phyloP scores from a whole-genome alignment of 768 basidiomycete species.

The Rhodotorula graminis region DNA sequence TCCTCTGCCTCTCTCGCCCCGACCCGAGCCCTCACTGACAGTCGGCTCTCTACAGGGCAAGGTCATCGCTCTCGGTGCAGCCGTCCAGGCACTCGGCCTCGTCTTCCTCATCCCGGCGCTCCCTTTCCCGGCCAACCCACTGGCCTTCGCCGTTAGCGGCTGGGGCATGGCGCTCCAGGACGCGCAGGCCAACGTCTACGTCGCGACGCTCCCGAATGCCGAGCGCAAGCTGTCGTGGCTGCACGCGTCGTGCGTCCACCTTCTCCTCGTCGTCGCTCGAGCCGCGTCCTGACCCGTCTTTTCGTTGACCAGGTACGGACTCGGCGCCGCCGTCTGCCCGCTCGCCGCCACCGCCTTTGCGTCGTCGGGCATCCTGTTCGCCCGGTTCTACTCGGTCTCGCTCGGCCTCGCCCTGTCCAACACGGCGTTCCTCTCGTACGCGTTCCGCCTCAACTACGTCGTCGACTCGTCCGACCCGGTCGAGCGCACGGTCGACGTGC shows the following conservation, averaged over 20 bases:
- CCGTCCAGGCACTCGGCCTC: slow-evolving; percentile 25
- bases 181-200: slow-evolving; percentile 25
- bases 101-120: slow-evolving; percentile 30
- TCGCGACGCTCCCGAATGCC: slow-evolving; percentile 8
- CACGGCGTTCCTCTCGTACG: slow-evolving; percentile 11
- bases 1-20: too few species aligned
- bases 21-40: too few species aligned
- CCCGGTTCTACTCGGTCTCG: slow-evolving; percentile 29
- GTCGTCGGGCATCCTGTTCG: slow-evolving; percentile 12
- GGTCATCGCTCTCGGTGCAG: slow-evolving; percentile 12
- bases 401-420: slow-evolving; percentile 14
- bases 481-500: neutral
- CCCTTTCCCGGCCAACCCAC: slow-evolving; percentile 25
- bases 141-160: slow-evolving; percentile 23
- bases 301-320: neutral
- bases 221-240: slow-evolving; percentile 23
- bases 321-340: slow-evolving; percentile 22
- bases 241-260: slow-evolving; percentile 8
- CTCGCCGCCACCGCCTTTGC: slow-evolving; percentile 35
- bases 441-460: slow-evolving; percentile 24
- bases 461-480: slow-evolving; percentile 6
- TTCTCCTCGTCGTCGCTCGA: too few species aligned
- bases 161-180: slow-evolving; percentile 31
- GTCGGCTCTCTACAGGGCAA: too few species aligned
- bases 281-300: too few species aligned